Conservation (phyloP, 768 basidiomycete species). For the Hydnomerulius pinastri region DNA sequence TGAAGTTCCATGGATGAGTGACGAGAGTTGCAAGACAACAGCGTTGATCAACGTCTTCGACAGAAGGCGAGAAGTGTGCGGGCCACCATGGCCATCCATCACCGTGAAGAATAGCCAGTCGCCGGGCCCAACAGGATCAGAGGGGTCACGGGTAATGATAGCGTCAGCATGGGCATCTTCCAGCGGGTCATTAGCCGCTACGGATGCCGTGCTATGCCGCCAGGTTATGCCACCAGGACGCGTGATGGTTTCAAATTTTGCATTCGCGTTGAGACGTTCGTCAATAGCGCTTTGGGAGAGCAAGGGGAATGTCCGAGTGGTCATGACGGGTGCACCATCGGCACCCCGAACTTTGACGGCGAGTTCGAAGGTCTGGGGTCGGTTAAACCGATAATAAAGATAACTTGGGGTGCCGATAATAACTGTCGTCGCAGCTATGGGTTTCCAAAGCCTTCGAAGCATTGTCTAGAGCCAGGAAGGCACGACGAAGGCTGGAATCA, state of each 20-base stretch:
- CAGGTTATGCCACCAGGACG: conserved; percentile 62
- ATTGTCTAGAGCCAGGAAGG: conserved; percentile 35
- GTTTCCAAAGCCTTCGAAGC: conserved; percentile 70
- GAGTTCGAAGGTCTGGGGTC: conserved; percentile 59
- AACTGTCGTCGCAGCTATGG: conserved; percentile 54
- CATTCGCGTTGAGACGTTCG: conserved; percentile 56
- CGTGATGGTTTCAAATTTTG: conserved; percentile 44
- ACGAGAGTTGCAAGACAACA: conserved; percentile 72
- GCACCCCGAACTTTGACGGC: conserved; percentile 51
- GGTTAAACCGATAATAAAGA: conserved; percentile 51
- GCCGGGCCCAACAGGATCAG: conserved; percentile 60
- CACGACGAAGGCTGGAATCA: not conserved
- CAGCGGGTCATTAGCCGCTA: conserved; percentile 87
- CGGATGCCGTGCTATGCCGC: conserved; percentile 76
- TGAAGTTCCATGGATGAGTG: conserved; percentile 42
- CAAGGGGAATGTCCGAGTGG: conserved; percentile 53
- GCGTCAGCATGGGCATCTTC: conserved; percentile 85
- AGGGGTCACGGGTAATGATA: conserved; percentile 61
- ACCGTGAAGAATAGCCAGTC: conserved; percentile 85
- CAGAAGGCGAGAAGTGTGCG: conserved; percentile 80
- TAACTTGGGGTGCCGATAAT: conserved; percentile 61
- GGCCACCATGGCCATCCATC: conserved; percentile 90
- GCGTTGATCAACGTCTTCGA: conserved; percentile 83
- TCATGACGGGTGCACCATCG: conserved; percentile 62
- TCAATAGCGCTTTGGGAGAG: conserved; percentile 58